Percentiles rank a stretch among this genome's conserved stretches.
These are phyloP conservation scores for Trichoderma sp. DNA, from an alignment of 2,329 filamentous ascomycete species.

Conservation along the genomic window DNA sequence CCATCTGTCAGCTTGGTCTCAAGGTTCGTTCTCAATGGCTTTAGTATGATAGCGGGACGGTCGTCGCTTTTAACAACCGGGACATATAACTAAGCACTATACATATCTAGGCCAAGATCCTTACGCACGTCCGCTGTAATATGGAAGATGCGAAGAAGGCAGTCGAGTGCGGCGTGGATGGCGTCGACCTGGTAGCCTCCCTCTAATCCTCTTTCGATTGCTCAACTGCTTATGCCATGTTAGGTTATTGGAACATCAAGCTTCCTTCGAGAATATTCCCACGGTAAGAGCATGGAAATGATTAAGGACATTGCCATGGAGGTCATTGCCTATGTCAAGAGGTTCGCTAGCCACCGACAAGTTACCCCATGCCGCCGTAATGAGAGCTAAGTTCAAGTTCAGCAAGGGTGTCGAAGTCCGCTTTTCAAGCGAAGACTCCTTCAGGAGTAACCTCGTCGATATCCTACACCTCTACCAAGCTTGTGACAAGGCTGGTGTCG, in stretches of 20 bases:
- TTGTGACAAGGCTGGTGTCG: constrained; percentile 78
- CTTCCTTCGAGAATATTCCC: constrained; percentile 79
- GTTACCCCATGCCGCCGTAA: not conserved
- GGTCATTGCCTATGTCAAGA: constrained; percentile 80
- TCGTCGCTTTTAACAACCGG: too few species aligned
- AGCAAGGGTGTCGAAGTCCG: constrained; percentile 39
- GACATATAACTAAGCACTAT: not conserved
- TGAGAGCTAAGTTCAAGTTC: not conserved
- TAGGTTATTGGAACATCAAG: constrained; percentile 71
- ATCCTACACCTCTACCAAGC: constrained; percentile 78
- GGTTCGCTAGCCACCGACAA: not conserved
- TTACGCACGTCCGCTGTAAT: not conserved
- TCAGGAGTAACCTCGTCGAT: constrained; percentile 64
- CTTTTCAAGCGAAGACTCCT: constrained; percentile 60
- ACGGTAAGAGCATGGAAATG: constrained; percentile 86
- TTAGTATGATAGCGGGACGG: not conserved
- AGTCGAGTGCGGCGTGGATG: constrained; percentile 53
- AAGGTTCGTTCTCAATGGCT: constrained; percentile 40
- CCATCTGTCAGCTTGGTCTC: constrained; percentile 90
- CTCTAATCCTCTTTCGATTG: not conserved
- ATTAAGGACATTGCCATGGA: constrained; percentile 73
- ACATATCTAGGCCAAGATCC: not conserved
- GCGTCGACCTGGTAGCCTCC: constrained; percentile 59
- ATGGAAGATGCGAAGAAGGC: not conserved
- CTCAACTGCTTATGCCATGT: not conserved